phyloP scores from a whole-genome alignment of 768 basidiomycete genomes.

The Astraeus odoratus region DNA sequence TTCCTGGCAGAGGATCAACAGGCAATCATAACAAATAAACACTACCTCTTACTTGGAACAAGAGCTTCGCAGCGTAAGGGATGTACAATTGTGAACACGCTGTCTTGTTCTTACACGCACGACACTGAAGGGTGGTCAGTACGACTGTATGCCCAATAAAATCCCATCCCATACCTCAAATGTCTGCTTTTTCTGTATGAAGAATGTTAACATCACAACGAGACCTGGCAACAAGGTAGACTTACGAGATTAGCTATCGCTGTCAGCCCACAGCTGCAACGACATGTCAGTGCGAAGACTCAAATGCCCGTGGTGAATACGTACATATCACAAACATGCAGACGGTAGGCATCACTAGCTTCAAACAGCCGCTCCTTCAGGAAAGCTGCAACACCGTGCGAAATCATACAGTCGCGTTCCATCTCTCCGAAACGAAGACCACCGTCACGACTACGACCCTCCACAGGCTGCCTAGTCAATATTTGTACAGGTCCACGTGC shows the following conservation, averaged over 20 bases:
- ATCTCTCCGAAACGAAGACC: slow-evolving; percentile 99
- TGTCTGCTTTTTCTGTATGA: slow-evolving; percentile 83
- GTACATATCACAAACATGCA: slow-evolving; percentile 95
- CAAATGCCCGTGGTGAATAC: slow-evolving; percentile 25
- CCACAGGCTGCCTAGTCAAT: slow-evolving; percentile 93
- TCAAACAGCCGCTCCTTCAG: slow-evolving; percentile 95
- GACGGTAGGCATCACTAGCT: slow-evolving; percentile 85
- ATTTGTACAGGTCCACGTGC: slow-evolving; percentile 98
- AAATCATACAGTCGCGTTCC: slow-evolving; percentile 99
- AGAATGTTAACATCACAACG: slow-evolving; percentile 8
- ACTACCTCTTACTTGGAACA: slow-evolving; percentile 71
- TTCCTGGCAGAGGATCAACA: slow-evolving; percentile 43
- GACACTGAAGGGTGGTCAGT: slow-evolving; percentile 44
- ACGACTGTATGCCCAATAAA: not conserved
- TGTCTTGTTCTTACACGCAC: slow-evolving; percentile 96
- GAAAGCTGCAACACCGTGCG: slow-evolving; percentile 97
- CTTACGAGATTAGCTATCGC: slow-evolving; percentile 93
- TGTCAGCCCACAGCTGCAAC: slow-evolving; percentile 79
- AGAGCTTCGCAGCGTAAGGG: slow-evolving; percentile 93
- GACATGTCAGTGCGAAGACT: slow-evolving; percentile 6
- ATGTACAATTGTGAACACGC: slow-evolving; percentile 87
- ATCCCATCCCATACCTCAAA: slow-evolving; percentile 60
- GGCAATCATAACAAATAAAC: not conserved
- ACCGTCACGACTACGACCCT: slow-evolving; percentile 97
- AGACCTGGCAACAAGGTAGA: slow-evolving; percentile 9